phyloP scores from a whole-genome alignment of 176 grass and related monocot species.

The Oryza meridionalis region DNA sequence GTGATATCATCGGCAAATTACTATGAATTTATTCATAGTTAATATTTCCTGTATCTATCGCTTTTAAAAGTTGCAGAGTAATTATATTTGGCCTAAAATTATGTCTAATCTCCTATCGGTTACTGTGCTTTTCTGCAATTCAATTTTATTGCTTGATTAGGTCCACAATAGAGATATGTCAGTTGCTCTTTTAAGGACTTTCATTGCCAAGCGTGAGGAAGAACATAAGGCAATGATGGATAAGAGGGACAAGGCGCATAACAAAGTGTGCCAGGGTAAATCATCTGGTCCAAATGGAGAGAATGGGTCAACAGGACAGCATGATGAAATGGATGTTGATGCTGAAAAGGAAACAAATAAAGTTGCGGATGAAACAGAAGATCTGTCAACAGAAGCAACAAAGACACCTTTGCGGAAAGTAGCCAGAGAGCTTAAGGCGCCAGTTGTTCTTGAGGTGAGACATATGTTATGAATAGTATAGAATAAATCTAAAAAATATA shows the following conservation, averaged over 20 bases:
- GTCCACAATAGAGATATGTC: slow-evolving; percentile 99
- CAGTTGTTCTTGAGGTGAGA: slow-evolving; percentile 86
- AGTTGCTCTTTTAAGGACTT: slow-evolving; percentile 88
- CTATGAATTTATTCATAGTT: slow-evolving; percentile 4
- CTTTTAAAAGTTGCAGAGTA: background rate
- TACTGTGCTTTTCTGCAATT: background rate
- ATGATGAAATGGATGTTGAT: slow-evolving; percentile 54
- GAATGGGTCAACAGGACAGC: slow-evolving; percentile 27
- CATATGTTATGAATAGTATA: slow-evolving; percentile 17
- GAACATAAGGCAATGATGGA: slow-evolving; percentile 68
- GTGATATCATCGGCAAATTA: background rate
- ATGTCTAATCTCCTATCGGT: background rate
- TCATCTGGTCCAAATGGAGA: slow-evolving; percentile 51
- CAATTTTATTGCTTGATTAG: slow-evolving; percentile 49
- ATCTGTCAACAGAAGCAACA: slow-evolving; percentile 40
- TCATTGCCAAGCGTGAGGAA: slow-evolving; percentile 80
- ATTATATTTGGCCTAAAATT: background rate
- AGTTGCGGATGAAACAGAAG: slow-evolving; percentile 38
- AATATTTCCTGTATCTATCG: background rate
- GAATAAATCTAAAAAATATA: background rate
- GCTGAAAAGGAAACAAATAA: slow-evolving; percentile 46
- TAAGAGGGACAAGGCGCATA: slow-evolving; percentile 56
- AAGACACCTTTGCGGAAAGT: slow-evolving; percentile 65
- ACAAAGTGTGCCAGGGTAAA: slow-evolving; percentile 29
- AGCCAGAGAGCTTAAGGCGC: slow-evolving; percentile 63